Evolutionary conservation across 305 asterid genomes (phyloP).

Genomic region (Solanum hybrid): DNA sequence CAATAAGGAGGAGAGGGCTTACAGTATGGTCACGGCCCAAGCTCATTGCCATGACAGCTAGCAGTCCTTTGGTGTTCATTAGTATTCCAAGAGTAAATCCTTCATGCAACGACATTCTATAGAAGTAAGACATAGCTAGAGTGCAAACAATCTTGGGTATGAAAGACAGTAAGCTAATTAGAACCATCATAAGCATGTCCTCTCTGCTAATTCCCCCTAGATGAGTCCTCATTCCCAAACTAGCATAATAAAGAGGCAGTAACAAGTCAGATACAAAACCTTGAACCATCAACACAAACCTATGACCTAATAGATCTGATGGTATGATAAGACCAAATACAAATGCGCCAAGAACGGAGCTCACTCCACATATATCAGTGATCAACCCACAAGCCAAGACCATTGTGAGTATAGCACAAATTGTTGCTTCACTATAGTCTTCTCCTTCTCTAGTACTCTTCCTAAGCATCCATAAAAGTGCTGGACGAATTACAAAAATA

Average conservation of each 20-base stretch:
- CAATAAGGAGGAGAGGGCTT: background rate
- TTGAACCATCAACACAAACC: conserved; percentile 11
- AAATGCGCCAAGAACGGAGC: conserved; percentile 16
- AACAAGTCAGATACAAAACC: conserved; percentile 15
- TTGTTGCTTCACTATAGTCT: conserved; percentile 9
- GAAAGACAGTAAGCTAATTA: background rate
- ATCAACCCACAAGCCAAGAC: conserved; percentile 17
- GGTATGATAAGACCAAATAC: conserved; percentile 18
- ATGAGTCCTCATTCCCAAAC: conserved; percentile 12
- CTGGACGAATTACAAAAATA: conserved; percentile 7
- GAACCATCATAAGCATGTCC: background rate
- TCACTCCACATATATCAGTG: conserved; percentile 12
- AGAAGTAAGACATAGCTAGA: conserved; percentile 9
- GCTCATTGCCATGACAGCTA: conserved; percentile 7
- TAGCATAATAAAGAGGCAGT: conserved; percentile 9
- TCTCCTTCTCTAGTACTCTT: conserved; percentile 7
- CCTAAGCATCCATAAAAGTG: conserved; percentile 11
- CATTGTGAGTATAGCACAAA: conserved; percentile 12
- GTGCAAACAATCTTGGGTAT: conserved; percentile 12
- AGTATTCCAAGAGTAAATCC: conserved; percentile 16
- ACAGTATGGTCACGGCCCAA: conserved; percentile 16
- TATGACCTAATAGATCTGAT: conserved; percentile 9
- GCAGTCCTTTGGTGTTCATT: conserved; percentile 15
- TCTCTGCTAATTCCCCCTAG: background rate
- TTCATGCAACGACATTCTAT: conserved; percentile 1